Evolutionary conservation across 1,284 basidiomycete genomes (phyloP).

Genomic region (Athelia psychrophila): DNA sequence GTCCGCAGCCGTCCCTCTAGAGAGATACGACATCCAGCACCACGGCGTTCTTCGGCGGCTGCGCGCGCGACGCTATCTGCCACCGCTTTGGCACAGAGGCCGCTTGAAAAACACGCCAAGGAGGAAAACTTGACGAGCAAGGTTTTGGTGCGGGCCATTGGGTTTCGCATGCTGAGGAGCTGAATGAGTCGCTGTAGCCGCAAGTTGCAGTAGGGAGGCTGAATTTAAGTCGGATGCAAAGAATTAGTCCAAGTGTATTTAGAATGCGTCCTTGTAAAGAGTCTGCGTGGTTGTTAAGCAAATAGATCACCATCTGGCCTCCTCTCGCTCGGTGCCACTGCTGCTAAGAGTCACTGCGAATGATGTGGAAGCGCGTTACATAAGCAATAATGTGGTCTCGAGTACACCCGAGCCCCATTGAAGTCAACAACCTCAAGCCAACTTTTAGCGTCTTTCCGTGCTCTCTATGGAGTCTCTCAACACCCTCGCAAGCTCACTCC

Average conservation of each 20-base stretch:
- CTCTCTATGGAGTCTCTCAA: slow-evolving; percentile 57
- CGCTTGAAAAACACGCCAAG: slow-evolving; percentile 11
- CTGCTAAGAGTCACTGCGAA: no score
- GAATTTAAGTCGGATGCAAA: no score
- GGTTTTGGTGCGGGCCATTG: slow-evolving; percentile 25
- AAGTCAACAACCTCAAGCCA: no score
- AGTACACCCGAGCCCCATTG: no score
- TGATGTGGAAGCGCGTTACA: no score
- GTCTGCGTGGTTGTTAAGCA: no score
- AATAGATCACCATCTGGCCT: no score
- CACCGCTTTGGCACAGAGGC: slow-evolving; percentile 3
- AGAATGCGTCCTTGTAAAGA: no score
- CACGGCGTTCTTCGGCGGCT: slow-evolving; percentile 23
- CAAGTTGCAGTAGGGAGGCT: no score
- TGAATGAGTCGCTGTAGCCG: slow-evolving; percentile 31
- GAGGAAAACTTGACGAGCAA: slow-evolving; percentile 18
- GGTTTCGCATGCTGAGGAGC: slow-evolving; percentile 25
- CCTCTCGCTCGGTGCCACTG: no score
- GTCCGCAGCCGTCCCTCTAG: slow-evolving; percentile 13
- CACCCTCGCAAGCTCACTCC: slow-evolving; percentile 70
- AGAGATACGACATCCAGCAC: slow-evolving; percentile 8
- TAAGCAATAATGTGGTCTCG: no score
- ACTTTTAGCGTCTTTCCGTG: neutral
- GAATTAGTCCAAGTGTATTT: no score
- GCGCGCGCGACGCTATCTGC: slow-evolving; percentile 18